These are phyloP conservation scores for Talaromyces funiculosus DNA, from an alignment of 2,329 filamentous ascomycete genomes.

Conservation along the genomic window DNA sequence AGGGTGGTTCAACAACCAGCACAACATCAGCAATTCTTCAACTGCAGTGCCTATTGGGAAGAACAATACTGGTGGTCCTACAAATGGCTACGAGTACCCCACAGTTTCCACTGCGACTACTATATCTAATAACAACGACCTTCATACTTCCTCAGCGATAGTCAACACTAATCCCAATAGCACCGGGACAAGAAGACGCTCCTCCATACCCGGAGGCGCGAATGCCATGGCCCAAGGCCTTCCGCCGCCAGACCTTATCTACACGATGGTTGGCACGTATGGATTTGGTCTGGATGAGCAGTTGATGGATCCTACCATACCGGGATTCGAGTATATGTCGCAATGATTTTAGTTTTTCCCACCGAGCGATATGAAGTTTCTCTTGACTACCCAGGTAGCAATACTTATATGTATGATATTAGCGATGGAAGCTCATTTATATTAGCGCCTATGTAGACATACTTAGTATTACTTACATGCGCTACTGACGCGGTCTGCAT, in stretches of 20 bases:
- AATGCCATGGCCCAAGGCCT: constrained; percentile 39
- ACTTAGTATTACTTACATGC: neutral
- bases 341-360: constrained; percentile 13
- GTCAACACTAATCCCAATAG: neutral
- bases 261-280: constrained; percentile 41
- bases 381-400: no score
- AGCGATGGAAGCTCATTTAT: neutral
- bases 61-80: neutral
- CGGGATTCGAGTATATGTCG: constrained; percentile 36
- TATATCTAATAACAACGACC: neutral
- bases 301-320: constrained; percentile 37
- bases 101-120: neutral
- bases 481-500: neutral
- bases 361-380: neutral
- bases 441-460: no score
- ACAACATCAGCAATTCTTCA: constrained; percentile 6
- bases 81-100: neutral
- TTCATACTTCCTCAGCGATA: neutral
- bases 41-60: neutral
- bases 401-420: neutral
- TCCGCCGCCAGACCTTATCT: constrained; percentile 37
- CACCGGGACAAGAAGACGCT: constrained; percentile 14
- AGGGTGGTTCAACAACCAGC: constrained; percentile 20
- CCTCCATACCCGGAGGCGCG: constrained; percentile 35
- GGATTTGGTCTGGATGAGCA: constrained; percentile 39